Evolutionary conservation across 2,329 filamentous ascomycete genomes (phyloP), one percentile per base, ranked within the genome.

Genomic region (Claviceps citrina): DNA sequence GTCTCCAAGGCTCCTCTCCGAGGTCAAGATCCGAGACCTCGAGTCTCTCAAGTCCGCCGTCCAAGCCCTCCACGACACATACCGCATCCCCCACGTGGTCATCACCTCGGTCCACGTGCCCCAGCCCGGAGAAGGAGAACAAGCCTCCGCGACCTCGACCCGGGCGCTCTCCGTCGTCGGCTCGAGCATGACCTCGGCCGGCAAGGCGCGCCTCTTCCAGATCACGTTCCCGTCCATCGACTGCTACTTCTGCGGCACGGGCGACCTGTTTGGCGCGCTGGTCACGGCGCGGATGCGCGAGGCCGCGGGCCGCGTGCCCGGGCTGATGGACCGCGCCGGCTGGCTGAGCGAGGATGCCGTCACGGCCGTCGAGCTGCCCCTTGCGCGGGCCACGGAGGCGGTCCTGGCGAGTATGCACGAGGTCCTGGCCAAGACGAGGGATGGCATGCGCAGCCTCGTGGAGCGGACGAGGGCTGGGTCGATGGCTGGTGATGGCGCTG

Each of bases 241-340:
- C 55, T 84, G 86, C 62, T 94, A 91, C 68, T 98, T 96, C 62
- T 86, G 82, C 51, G 91, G 91, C 31, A 96, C 93, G 0, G 91
- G 91, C 35, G 91, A 98, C 64, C 95, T 98, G 89, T 96, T 98
- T 55, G 89, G 86, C 24, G 89, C 89, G 7, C 70, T 98, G 34
- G 86, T 85, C 55, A 77, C 94, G 1, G 84, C 84, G 31, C 78
- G 89, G 24, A 76, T 98, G 54, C 79, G 89, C 43, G 84, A 96
- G 65, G 86, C 84, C 20, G 81, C 84, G 1, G 60, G 65, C 39
- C 62, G 53, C 15, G 57, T 50, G 1, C 54, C 46, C 34, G 46
- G 50, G 19, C 61, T 93, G 4, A 59, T 66, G 13, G 56, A 64
- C 7, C 71, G 61, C 2, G 59, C 64, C 5, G 76, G 76, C 45